Evolutionary conservation across 225 moss, liverwort and hornwort genomes (phyloP), one percentile per base, ranked within the genome.

Genomic region (Rhytidiadelphus loreus): DNA sequence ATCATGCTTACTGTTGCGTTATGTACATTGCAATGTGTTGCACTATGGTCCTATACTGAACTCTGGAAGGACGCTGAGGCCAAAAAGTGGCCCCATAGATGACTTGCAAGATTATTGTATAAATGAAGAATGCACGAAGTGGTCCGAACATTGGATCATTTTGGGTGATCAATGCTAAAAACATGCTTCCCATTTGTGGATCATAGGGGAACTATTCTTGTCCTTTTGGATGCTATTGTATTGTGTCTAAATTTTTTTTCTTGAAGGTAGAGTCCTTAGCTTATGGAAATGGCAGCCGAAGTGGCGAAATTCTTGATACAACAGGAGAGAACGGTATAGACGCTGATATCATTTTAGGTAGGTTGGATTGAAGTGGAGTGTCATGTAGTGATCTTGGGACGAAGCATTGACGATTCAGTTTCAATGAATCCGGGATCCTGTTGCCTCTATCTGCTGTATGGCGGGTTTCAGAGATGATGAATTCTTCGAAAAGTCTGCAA

Each of bases 241-340:
- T n/a, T n/a, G n/a, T n/a, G n/a, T n/a, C n/a, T n/a, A n/a, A n/a
- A n/a, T n/a, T n/a, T n/a, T n/a, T n/a, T n/a, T n/a, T n/a, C n/a
- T n/a, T n/a, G n/a, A n/a, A n/a, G n/a, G n/a, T n/a, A 92, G 89
- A 93, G 92, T 88, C 90, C 90, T 81, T 92, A 90, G 86, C 65
- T 83, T 86, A 41, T 61, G 78, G 84, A 85, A 56, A 32, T 80
- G 53, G 60, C 30, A 44, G 77, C 84, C 52, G 23, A 35, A 85
- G 11, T 59, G 52, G 85, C 10, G 12, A 86, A 83, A 83, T 81
- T 85, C 48, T 87, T 84, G 75, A 71, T 48, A 82, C 61, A 82
- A 50, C 58, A 61, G 44, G 65, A 88, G 81, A 64, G 28, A 83
- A 52, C 6, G 90, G 92, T 92, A 90, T 80, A 92, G 88, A 65